Evolutionary conservation across 257 asterid species (phyloP), one percentile per base, ranked within the genome.

Genomic region (Nicotiana attenuata): DNA sequence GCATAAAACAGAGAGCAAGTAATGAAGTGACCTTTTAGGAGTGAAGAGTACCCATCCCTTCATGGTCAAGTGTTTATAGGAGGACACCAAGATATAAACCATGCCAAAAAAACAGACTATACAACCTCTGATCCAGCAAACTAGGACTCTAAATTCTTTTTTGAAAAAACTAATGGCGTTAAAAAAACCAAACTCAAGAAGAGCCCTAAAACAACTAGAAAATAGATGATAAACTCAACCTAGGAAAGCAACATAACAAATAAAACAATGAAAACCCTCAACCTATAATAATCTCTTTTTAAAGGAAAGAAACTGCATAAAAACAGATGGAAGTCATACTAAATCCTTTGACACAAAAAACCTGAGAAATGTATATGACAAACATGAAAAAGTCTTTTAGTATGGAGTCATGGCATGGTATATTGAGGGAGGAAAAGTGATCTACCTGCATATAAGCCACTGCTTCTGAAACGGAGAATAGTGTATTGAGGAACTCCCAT

Each of bases 381-480:
- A 41, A 78, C 73, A 60, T 9, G 82, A 38, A 38, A 38, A 29
- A 60, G 20, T 35, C 35, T 19, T n/a, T 22, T 22, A 26, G 35
- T 64, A 38, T 61, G 11, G 7, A 78, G 20, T 78, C 69, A 31
- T 57, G 67, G 56, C 81, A 57, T 77, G 41, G 33, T 57, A 55
- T 10, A 57, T 14, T 57, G 53, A 50, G 22, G 79, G 79, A 50
- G 78, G 45, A 24, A 63, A 84, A 85, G 84, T 35, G 24, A 59
- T 56, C 52, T 88, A 92, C 98, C 98, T 94, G 98, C 98, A 94
- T 94, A 81, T 86, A 94, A 67, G 98, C 98, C 84, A 94, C 98
- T 8, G 98, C 98, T 89, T 94, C 98, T 68, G 98, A 94, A 87
- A 94, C 97, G 33, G 98, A 94, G 88, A 94, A 94, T 15, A 92